phyloP scores from a whole-genome alignment of 805 yeast species.

The Monosporozyma siamensis region DNA sequence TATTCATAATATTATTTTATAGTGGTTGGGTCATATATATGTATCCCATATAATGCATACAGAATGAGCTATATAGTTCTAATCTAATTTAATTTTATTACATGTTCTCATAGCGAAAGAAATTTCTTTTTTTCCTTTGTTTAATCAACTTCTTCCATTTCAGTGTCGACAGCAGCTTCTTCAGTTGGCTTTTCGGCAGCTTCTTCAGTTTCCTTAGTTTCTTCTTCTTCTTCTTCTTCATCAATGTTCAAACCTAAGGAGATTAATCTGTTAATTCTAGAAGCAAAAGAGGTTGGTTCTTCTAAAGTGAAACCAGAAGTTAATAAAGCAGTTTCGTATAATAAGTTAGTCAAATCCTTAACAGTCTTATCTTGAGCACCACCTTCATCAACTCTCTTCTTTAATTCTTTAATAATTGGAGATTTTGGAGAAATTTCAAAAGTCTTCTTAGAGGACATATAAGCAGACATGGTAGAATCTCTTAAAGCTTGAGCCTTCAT shows the following conservation, averaged over 20 bases:
- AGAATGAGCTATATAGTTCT: conserved; percentile 1
- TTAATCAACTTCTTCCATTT: conserved; percentile 99
- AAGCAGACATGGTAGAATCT: conserved; percentile 96
- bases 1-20: conserved; percentile 1
- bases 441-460: conserved; percentile 99
- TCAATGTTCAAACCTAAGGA: conserved; percentile 97
- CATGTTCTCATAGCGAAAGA: neutral
- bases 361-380: conserved; percentile 99
- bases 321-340: conserved; percentile 95
- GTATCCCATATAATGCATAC: neutral
- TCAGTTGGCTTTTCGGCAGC: conserved; percentile 42
- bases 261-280: conserved; percentile 96
- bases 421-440: conserved; percentile 98
- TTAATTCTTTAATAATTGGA: conserved; percentile 89
- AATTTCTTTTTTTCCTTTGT: too few relatives aligned
- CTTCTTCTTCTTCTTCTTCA: conserved; percentile 67
- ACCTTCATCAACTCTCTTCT: conserved; percentile 90
- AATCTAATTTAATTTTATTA: conserved; percentile 3
- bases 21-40: too few relatives aligned
- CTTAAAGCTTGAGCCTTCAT: conserved; percentile 99
- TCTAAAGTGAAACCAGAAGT: conserved; percentile 98
- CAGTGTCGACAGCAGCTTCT: conserved; percentile 73
- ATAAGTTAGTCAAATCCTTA: conserved; percentile 90
- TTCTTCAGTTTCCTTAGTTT: conserved; percentile 35
- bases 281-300: conserved; percentile 95